Evolutionary conservation across 495 filamentous ascomycete genomes (phyloP).

Genomic region (Aspergillus haitiensis): DNA sequence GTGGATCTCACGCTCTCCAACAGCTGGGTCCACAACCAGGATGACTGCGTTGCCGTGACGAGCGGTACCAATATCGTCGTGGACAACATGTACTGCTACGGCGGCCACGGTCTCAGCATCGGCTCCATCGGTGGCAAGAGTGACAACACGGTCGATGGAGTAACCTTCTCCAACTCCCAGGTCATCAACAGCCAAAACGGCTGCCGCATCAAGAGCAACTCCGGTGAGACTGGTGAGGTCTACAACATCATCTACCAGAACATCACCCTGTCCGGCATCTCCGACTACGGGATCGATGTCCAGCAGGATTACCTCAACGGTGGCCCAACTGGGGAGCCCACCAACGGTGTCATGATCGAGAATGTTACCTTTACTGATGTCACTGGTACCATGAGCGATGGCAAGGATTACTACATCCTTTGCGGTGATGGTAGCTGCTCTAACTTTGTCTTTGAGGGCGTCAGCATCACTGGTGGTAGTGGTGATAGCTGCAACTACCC

Average conservation of each 20-base stretch:
- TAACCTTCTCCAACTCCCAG: conserved; percentile 37
- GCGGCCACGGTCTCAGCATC: conserved; percentile 50
- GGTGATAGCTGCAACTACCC: conserved; percentile 45
- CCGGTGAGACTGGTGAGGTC: conserved; percentile 41
- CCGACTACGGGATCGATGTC: conserved; percentile 48
- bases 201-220: conserved; percentile 49
- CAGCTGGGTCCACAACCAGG: conserved; percentile 43
- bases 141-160: conserved; percentile 48
- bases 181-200: conserved; percentile 40
- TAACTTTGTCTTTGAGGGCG: conserved; percentile 41
- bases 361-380: conserved; percentile 43
- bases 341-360: conserved; percentile 44
- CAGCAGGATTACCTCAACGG: conserved; percentile 54
- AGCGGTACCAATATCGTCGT: conserved; percentile 37
- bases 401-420: conserved; percentile 49
- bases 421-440: conserved; percentile 49
- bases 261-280: conserved; percentile 42
- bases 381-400: conserved; percentile 39
- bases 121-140: conserved; percentile 50
- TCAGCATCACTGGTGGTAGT: conserved; percentile 44
- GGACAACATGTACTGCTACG: conserved; percentile 34
- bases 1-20: conserved; percentile 32
- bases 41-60: conserved; percentile 48
- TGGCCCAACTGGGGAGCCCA: conserved; percentile 44
- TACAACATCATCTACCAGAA: conserved; percentile 46